Base-by-base conservation (phyloP, 73 alveolate genomes). In the Vitrella brassicaformis region DNA sequence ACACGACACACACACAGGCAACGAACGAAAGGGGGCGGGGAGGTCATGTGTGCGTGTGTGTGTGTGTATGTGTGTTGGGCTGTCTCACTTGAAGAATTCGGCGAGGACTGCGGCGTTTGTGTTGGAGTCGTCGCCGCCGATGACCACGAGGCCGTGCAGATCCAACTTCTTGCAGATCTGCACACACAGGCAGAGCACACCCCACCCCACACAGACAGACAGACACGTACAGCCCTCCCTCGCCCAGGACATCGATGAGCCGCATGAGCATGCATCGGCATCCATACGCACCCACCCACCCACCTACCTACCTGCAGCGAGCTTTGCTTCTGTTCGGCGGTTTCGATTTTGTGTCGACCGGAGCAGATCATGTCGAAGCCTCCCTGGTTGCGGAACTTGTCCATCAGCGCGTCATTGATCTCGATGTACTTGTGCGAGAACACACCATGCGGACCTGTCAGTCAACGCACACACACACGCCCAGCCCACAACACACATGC, bases 361-460 rank as follows among this genome's bases (percentile, higher is more conserved):
- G 97, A 85, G 46, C 94, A 84, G 47, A 95, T 91, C 95, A 95
- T 95, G 84, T 95, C 98, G 70, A 95, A 95, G 22, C 99, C 99
- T 47, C 99, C 99, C 77, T 85, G 90, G 89, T 95, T 95, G 87
- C 98, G 93, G 82, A 90, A 95, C 65, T 85, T 89, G 69, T 94
- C 84, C 95, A 95, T 95, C 70, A 83, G 84, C 66, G 90, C 98
- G 47, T 88, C 91, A 7, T 86, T 86, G 67, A 95, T 90, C 79
- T 94, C 98, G 18, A 84, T 84, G 80, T 87, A 67, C 7, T 75
- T 75, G 66, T 76, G 93, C 64, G 94, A 79, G 81, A 86, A 91
- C 73, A 95, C 89, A n/a, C 99, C 99, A n/a, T 90, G 88, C 26
- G 99, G 96, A 26, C 99, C n/a, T n/a, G n/a, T n/a, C n/a, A n/a